These are phyloP conservation scores for Podaxis rugospora DNA, from an alignment of 768 basidiomycete genomes.

Conservation along the genomic window DNA sequence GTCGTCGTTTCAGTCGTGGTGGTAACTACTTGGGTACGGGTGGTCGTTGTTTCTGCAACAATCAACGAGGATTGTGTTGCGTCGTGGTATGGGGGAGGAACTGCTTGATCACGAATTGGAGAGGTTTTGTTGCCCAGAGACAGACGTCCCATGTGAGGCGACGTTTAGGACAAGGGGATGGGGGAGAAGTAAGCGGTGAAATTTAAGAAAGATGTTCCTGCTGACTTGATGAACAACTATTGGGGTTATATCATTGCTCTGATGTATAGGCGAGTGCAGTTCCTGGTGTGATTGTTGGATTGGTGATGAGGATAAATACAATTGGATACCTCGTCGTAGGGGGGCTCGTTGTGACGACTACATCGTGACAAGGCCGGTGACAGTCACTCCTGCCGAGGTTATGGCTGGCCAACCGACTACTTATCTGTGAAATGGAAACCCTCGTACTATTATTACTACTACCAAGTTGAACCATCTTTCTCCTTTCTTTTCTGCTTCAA, in stretches of 20 bases:
- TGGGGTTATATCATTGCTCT: slow-evolving; percentile 9
- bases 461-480: slow-evolving; percentile 26
- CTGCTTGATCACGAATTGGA: background rate
- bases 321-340: background rate
- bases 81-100: slow-evolving; percentile 16
- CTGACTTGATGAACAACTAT: background rate
- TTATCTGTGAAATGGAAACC: too few species aligned
- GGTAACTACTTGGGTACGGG: slow-evolving; percentile 41
- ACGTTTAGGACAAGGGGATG: background rate
- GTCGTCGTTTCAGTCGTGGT: slow-evolving; percentile 46
- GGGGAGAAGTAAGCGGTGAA: background rate
- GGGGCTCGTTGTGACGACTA: background rate
- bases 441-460: too few species aligned
- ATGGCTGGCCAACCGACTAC: too few species aligned
- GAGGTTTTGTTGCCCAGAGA: background rate
- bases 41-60: slow-evolving; percentile 43
- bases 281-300: background rate
- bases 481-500: slow-evolving; percentile 42
- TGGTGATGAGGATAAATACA: background rate
- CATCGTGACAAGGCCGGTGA: background rate
- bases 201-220: background rate
- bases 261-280: background rate
- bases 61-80: slow-evolving; percentile 25
- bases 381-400: background rate
- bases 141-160: slow-evolving; percentile 6